Conservation (phyloP, 2,329 filamentous ascomycete genomes). For the Fusarium nelsonii region DNA sequence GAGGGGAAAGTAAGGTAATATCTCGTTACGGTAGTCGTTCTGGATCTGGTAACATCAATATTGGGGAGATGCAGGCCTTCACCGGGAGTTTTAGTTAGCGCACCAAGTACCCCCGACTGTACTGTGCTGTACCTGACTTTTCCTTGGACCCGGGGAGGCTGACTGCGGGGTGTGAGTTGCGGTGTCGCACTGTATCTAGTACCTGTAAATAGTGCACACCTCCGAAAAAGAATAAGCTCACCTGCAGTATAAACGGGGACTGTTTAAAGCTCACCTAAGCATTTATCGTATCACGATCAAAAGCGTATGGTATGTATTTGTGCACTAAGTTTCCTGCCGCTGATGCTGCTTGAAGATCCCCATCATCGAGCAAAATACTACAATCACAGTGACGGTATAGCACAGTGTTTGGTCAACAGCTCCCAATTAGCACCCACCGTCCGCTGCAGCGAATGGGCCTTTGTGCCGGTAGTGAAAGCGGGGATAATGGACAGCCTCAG, state of each 20-base stretch:
- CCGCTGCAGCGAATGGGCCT: constrained; percentile 22
- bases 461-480: constrained; percentile 32
- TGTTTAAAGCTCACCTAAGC: constrained; percentile 33
- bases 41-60: constrained; percentile 38
- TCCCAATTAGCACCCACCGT: constrained; percentile 22
- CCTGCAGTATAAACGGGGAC: constrained; percentile 21
- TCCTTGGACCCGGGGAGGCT: constrained; percentile 3
- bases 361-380: background rate
- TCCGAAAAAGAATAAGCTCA: constrained; percentile 38
- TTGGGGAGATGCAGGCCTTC: constrained; percentile 43
- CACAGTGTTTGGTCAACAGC: constrained; percentile 29
- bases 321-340: background rate
- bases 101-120: constrained; percentile 17
- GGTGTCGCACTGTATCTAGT: constrained; percentile 19
- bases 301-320: background rate
- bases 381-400: constrained; percentile 27
- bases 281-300: constrained; percentile 2
- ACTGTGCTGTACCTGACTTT: constrained; percentile 1
- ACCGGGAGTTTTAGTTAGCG: constrained; percentile 40
- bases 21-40: constrained; percentile 41
- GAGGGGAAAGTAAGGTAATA: constrained; percentile 28
- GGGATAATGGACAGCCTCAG: constrained; percentile 19
- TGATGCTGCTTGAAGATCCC: background rate
- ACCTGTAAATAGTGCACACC: constrained; percentile 33
- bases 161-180: background rate